Percentiles rank a stretch among this genome's conserved stretches.
phyloP scores from a whole-genome alignment of 2,329 filamentous ascomycete species.

The Lasiodiplodia sp. region DNA sequence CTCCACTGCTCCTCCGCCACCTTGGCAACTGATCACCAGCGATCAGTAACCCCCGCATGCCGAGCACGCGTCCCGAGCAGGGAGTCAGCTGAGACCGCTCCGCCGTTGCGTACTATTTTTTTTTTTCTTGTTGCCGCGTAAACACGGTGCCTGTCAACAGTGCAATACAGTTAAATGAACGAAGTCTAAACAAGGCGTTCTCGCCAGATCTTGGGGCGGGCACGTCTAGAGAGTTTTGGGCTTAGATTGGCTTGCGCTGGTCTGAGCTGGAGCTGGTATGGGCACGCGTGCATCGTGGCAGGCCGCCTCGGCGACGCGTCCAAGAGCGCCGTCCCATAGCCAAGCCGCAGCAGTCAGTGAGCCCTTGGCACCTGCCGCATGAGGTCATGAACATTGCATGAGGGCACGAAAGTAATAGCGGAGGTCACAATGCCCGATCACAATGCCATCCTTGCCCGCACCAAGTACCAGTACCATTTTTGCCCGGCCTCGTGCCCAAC shows the following conservation, averaged over 20 bases:
- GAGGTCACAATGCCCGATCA: conserved; percentile 10
- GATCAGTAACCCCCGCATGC: conserved; percentile 10
- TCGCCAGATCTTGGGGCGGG: background rate
- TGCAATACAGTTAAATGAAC: background rate
- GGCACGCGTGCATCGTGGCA: background rate
- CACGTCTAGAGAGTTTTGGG: background rate
- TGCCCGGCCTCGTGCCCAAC: background rate
- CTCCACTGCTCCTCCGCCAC: background rate
- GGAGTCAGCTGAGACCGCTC: conserved; percentile 2
- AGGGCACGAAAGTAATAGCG: conserved; percentile 8
- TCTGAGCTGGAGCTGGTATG: background rate
- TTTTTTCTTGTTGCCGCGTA: background rate
- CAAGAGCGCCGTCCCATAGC: background rate
- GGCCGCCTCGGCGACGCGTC: background rate
- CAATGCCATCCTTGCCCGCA: conserved; percentile 13
- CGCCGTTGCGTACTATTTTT: background rate
- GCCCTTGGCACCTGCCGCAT: conserved; percentile 22
- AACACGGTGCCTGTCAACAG: background rate
- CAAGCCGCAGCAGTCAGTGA: conserved; percentile 9
- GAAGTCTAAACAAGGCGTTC: conserved; percentile 8
- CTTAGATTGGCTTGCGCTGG: background rate
- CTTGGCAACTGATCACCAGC: conserved; percentile 15
- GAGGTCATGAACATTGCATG: conserved; percentile 20
- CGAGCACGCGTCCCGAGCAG: background rate
- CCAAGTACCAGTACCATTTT: background rate